Percentiles rank a stretch among this genome's conserved stretches.
Evolutionary conservation across 192 early-diverging fungal species (phyloP).

Genomic region (Lobulomyces angularis): DNA sequence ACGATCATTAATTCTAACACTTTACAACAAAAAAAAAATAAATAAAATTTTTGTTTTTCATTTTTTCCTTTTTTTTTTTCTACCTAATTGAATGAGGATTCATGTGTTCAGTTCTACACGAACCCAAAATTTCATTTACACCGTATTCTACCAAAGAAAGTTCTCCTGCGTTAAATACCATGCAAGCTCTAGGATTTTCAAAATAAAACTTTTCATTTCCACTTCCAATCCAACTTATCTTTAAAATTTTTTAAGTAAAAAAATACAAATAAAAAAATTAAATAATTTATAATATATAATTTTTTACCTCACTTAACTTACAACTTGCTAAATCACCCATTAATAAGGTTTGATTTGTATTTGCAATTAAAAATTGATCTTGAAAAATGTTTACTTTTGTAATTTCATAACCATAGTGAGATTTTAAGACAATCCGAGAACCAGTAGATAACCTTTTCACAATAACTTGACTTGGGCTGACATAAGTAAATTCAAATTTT

Average conservation of each 20-base stretch:
- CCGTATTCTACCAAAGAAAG: slow-evolving; percentile 53
- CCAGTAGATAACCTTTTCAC: slow-evolving; percentile 55
- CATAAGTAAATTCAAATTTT: slow-evolving; percentile 59
- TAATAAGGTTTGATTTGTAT: slow-evolving; percentile 48
- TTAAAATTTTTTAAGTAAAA: slow-evolving; percentile 6
- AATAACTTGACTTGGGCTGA: slow-evolving; percentile 51
- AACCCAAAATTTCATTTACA: slow-evolving; percentile 49
- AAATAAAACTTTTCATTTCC: slow-evolving; percentile 50
- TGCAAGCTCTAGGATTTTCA: slow-evolving; percentile 47
- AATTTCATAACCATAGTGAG: slow-evolving; percentile 53
- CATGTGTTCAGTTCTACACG: slow-evolving; percentile 51
- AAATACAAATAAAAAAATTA: background rate
- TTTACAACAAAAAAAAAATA: slow-evolving; percentile 9
- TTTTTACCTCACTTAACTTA: slow-evolving; percentile 47
- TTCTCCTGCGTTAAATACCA: slow-evolving; percentile 57
- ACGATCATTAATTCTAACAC: slow-evolving; percentile 49
- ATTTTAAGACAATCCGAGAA: slow-evolving; percentile 51
- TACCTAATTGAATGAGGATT: slow-evolving; percentile 49
- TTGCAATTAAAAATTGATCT: slow-evolving; percentile 50
- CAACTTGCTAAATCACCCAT: slow-evolving; percentile 51
- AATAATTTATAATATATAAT: background rate
- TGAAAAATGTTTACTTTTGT: slow-evolving; percentile 59
- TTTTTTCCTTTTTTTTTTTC: too few relatives aligned
- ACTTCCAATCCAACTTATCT: slow-evolving; percentile 46
- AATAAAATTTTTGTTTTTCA: background rate